Evolutionary conservation across 2,329 filamentous ascomycete genomes (phyloP), one percentile per base, ranked within the genome.

Genomic region (Neurospora sp.): DNA sequence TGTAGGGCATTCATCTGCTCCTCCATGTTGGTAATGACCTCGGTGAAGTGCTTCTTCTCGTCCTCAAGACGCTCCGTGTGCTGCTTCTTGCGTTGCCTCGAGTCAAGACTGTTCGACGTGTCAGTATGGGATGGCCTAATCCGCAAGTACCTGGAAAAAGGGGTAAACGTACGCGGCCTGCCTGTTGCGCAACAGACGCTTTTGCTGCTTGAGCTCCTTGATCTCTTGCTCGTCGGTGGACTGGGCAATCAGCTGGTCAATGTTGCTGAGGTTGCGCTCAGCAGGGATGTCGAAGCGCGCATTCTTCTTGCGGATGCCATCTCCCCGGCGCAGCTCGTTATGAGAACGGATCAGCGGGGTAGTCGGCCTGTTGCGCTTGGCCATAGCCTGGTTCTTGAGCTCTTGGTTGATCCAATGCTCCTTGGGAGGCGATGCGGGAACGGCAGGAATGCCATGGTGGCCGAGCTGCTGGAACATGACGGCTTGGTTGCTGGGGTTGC

Each of bases 181-280:
- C 77, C 96, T 90, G 82, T 99, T 99, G 78, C 96, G 89, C 73
- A 99, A 85, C 72, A 99, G 85, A 72, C 96, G 90, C 86, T 98
- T 98, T 81, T 97, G 96, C 80, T 97, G 93, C 87, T 99, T 99
- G 77, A 99, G 86, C 83, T 98, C 94, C 86, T 97, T 98, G 84
- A 97, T 92, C 83, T 97, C 91, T 74, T 96, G 90, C 77, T 98
- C 95, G 80, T 96, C 91, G 70, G 89, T 93, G 42, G 93, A 95
- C 81, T 93, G 90, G 68, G 90, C 86, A 80, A 99, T 98, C 78
- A 98, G 86, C 72, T 93, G 87, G 80, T 99, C 96, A 81, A 99
- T 98, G 82, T 96, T 98, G 84, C 88, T 90, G 75, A 99, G 87
- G 77, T 94, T 98, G 73, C 94, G 89, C 82, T 97, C 96, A 66